Base-by-base conservation (phyloP, 2,329 filamentous ascomycete species). In the Fusarium musae region DNA sequence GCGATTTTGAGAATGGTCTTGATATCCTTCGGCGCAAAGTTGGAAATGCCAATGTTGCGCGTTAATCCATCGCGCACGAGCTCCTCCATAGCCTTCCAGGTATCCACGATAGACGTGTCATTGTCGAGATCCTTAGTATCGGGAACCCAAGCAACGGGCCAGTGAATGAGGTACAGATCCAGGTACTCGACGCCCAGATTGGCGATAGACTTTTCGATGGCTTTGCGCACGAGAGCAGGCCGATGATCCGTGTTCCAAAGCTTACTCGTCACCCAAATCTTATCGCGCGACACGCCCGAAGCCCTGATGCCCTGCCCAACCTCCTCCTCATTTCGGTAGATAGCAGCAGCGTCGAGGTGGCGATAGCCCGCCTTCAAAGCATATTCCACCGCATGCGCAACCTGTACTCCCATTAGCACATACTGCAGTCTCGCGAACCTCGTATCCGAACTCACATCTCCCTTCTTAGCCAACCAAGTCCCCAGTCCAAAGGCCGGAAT, bases 311-410 rank as follows among this genome's bases (percentile, higher is more conserved):
- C 86, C 47, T 83, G 76, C 19, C 86, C 85, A 46, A 87, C 85
- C 69, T 86, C 85, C 6, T 79, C 77, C 70, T 87, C 90, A 77
- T 91, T 92, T 77, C 88, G 88, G 77, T 93, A 93, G 47, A 89
- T 89, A 64, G 90, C 85, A 49, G 81, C 81, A 9, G 88, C 89
- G 78, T 87, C 86, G 70, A 90, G 87, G 74, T 89, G 87, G 42
- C 87, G 83, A 79, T 90, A 90, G 32, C 88, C 88, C 21, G 80
- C 76, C 70, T 82, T 83, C 23, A 90, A 81, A 17, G 88, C 88
- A 40, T 83, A 83, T 73, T 88, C 86, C 64, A 91, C 89, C 28
- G 89, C 89, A n/a, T 63, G 59, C 23, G 63, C 69, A 40, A 77
- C 77, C 70, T 78, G 12, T 16, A 17, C 2, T 11, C 12, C 3